Percentiles rank a stretch among this genome's conserved stretches.
Evolutionary conservation across 306 rosid species (phyloP).

Genomic region (Medicago ruthenica): DNA sequence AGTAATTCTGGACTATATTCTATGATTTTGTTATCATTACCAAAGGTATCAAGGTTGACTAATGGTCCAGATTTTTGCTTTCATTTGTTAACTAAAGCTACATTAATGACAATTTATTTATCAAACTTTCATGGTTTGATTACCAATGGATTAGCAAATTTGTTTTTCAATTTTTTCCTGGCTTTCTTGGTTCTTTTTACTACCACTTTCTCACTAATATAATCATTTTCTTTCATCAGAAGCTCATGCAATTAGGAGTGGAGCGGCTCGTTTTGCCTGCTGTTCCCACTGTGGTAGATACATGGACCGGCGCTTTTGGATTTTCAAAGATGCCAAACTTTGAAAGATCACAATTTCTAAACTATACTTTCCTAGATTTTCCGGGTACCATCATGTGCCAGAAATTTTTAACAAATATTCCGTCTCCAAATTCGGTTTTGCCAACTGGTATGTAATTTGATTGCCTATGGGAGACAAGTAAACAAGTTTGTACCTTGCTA

Average conservation of each 20-base stretch:
- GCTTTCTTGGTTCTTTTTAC: not conserved
- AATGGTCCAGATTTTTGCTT: not conserved
- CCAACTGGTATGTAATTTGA: conserved; percentile 47
- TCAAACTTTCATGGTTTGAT: not conserved
- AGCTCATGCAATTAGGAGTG: conserved; percentile 73
- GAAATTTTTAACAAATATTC: conserved; percentile 58
- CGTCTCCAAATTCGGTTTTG: conserved; percentile 41
- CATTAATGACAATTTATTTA: not conserved
- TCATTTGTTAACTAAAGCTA: not conserved
- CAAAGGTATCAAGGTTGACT: not conserved
- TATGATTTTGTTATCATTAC: not conserved
- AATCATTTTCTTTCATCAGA: conserved; percentile 48
- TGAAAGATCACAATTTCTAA: conserved; percentile 71
- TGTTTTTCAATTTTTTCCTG: not conserved
- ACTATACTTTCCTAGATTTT: conserved; percentile 76
- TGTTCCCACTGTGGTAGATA: conserved; percentile 67
- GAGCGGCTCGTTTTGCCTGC: conserved; percentile 91
- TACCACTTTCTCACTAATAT: not conserved
- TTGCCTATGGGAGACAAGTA: conserved; percentile 2
- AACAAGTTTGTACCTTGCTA: conserved; percentile 8
- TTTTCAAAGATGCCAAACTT: conserved; percentile 64
- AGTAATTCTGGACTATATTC: not conserved
- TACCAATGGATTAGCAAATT: too few species aligned
- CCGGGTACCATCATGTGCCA: conserved; percentile 84
- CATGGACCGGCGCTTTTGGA: conserved; percentile 84